A percentile compares a stretch with the other conserved stretches of the same genome.
phyloP scores from a whole-genome alignment of 805 yeast genomes.

The Yarrowia divulgata region DNA sequence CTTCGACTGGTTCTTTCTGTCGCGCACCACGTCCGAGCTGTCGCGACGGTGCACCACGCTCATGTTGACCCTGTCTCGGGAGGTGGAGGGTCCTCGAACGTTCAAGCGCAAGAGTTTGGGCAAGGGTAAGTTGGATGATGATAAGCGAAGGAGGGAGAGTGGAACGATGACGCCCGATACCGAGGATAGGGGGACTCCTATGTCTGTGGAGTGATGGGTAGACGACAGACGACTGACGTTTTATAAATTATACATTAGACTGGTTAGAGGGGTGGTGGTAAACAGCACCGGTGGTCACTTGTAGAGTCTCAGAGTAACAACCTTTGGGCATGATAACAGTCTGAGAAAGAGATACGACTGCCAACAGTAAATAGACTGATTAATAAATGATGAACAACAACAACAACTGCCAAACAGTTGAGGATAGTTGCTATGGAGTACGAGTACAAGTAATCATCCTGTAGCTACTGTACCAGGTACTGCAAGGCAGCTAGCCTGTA shows the following conservation, averaged over 20 bases:
- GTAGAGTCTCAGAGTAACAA: no score
- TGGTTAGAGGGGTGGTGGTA: no score
- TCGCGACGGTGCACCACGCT: conserved; percentile 83
- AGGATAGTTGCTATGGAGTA: no score
- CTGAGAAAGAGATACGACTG: no score
- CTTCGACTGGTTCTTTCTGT: conserved; percentile 85
- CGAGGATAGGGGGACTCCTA: neutral
- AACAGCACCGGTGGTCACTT: no score
- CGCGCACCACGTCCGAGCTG: conserved; percentile 78
- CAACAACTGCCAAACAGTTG: no score
- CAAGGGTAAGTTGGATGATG: conserved; percentile 36
- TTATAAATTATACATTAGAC: conserved; percentile 14
- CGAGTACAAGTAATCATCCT: no score
- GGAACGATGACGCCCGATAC: conserved; percentile 20
- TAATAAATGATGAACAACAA: no score
- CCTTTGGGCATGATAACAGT: no score
- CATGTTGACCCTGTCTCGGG: conserved; percentile 75
- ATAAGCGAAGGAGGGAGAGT: conserved; percentile 14
- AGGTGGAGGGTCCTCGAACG: conserved; percentile 55
- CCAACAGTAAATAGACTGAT: no score
- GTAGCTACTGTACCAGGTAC: no score
- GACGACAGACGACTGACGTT: neutral
- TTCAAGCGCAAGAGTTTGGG: conserved; percentile 46
- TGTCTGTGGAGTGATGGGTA: neutral
- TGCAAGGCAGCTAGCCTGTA: no score